Conservation (phyloP, 129 eudicot species). For the Erigeron canadensis region DNA sequence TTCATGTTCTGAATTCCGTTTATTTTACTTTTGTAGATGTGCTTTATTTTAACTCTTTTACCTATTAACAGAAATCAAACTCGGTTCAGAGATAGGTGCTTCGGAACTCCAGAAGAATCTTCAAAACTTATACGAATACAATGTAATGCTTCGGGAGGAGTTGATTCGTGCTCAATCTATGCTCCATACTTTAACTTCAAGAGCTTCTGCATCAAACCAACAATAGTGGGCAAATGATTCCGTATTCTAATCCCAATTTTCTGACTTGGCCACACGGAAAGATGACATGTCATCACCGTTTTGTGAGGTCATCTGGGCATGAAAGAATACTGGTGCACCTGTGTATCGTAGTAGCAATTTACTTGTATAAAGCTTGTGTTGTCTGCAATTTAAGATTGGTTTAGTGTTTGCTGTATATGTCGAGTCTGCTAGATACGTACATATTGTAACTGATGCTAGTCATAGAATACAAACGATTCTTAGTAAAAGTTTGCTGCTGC, state of each 20-base stretch:
- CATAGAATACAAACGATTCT: background rate
- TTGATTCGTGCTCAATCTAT: constrained; percentile 53
- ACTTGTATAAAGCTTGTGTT: constrained; percentile 13
- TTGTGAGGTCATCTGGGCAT: constrained; percentile 12
- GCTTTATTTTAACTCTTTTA: background rate
- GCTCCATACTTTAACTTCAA: constrained; percentile 47
- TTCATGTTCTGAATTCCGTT: background rate
- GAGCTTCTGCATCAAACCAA: constrained; percentile 16
- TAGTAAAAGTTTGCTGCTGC: background rate
- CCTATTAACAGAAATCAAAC: constrained; percentile 36
- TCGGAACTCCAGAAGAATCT: constrained; percentile 54
- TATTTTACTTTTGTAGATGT: background rate
- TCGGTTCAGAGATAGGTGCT: constrained; percentile 35
- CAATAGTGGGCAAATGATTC: constrained; percentile 4
- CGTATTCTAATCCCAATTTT: background rate
- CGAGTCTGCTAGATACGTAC: background rate
- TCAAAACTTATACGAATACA: constrained; percentile 53
- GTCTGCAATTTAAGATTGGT: constrained; percentile 3
- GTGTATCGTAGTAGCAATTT: background rate
- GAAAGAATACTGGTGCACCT: background rate
- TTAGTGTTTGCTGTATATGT: constrained; percentile 12
- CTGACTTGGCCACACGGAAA: background rate
- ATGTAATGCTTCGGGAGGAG: constrained; percentile 59
- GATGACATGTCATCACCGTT: background rate
- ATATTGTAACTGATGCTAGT: background rate